Evolutionary conservation across 2,329 filamentous ascomycete species (phyloP).

Genomic region (Alternaria ventricosa): DNA sequence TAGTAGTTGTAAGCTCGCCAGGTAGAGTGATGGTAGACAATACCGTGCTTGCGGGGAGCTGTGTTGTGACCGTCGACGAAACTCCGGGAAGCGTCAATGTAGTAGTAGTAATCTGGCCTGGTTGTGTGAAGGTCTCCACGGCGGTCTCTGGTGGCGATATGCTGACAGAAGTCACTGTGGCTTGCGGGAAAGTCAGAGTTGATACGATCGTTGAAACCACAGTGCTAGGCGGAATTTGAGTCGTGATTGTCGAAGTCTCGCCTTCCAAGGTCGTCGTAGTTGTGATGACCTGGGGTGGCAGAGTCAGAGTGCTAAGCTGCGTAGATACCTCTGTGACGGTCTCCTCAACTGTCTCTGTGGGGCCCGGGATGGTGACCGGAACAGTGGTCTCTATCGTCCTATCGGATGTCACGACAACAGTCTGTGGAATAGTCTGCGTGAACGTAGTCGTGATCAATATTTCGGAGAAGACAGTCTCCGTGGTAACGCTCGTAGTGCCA

Average conservation of each 20-base stretch:
- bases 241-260: constrained; percentile 18
- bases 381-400: constrained; percentile 4
- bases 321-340: constrained; percentile 27
- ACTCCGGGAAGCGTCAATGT: constrained; percentile 9
- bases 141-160: constrained; percentile 10
- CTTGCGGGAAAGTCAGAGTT: constrained; percentile 19
- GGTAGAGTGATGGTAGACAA: constrained; percentile 22
- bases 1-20: constrained; percentile 23
- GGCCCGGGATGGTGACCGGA: not conserved
- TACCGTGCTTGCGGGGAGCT: constrained; percentile 10
- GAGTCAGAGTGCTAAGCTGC: constrained; percentile 23
- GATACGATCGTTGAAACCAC: constrained; percentile 28
- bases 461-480: not conserved
- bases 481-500: constrained; percentile 1
- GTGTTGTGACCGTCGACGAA: constrained; percentile 4
- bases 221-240: constrained; percentile 20
- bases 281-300: constrained; percentile 19
- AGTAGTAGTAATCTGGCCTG: constrained; percentile 10
- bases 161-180: constrained; percentile 9
- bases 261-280: constrained; percentile 28
- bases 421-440: constrained; percentile 10
- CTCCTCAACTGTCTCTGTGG: constrained; percentile 13
- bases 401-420: constrained; percentile 8
- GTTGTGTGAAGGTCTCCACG: constrained; percentile 10
- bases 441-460: constrained; percentile 6